Base-by-base conservation (phyloP, 2,329 filamentous ascomycete species). In the Alternaria sp. region DNA sequence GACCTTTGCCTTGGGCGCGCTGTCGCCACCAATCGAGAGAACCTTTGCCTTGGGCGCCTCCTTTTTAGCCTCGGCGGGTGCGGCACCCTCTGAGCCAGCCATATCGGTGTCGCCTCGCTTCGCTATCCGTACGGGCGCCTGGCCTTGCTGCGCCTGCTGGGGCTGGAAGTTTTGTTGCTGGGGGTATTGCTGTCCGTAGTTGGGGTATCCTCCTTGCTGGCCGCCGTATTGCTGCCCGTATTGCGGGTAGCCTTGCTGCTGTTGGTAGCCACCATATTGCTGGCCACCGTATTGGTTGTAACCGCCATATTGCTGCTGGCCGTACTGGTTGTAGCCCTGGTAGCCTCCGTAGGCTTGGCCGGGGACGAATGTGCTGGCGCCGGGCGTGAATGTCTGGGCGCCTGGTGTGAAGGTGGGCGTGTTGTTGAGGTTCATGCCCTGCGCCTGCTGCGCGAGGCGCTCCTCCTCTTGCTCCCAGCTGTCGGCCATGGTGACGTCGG, bases 391-490 rank as follows among this genome's bases (percentile, higher is more conserved):
- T 10, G 60, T 54, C 60, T 59, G 56, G 25, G 71, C 66, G 58
- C 73, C 71, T 9, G 69, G 61, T 13, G 61, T 63, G 32, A 63
- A 63, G 1, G 56, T 63, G 15, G 56, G 61, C 61, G 61, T 60
- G 62, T 73, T 73, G 61, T 76, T 73, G 30, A 78, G 70, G 63
- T 77, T 78, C 56, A 79, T 68, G 65, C 72, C 73, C 72, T 75
- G 75, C 11, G 73, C 67, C 85, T 94, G 92, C 74, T 89, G 89
- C 66, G 92, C 88, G 81, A 97, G 88, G 79, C 92, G 81, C 69
- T 87, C 91, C 74, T 94, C 91, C 85, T 97, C 93, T 83, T 98
- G 94, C 92, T 96, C 98, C 67, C 93, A 97, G 81, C 93, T 91
- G 81, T 94, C 90, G 74, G 94, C 91, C 93, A 97, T 97, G 57